A percentile compares a stretch with the other conserved stretches of the same genome.
phyloP scores from a whole-genome alignment of 2,329 filamentous ascomycete genomes.

The Dichotomopilus funicola region DNA sequence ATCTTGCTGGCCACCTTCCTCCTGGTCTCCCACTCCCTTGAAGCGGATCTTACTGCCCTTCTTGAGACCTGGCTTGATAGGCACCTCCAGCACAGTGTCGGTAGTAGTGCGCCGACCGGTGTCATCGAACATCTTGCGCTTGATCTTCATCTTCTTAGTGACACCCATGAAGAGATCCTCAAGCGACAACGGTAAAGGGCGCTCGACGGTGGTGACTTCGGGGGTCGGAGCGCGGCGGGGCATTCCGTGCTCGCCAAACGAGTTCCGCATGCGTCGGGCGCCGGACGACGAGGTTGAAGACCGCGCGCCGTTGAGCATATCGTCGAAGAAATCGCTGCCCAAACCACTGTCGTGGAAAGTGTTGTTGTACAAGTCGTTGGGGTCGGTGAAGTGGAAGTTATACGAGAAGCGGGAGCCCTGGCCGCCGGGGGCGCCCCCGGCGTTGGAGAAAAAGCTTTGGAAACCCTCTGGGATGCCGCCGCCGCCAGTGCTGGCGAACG shows the following conservation, averaged over 20 bases:
- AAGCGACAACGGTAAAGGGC: slow-evolving; percentile 69
- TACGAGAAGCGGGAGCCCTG: slow-evolving; percentile 37
- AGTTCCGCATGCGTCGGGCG: slow-evolving; percentile 32
- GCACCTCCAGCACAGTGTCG: slow-evolving; percentile 87
- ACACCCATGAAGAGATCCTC: slow-evolving; percentile 85
- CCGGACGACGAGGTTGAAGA: slow-evolving; percentile 33
- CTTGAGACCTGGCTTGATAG: slow-evolving; percentile 92
- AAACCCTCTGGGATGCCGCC: slow-evolving; percentile 35
- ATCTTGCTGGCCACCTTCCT: slow-evolving; percentile 92
- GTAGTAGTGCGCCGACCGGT: slow-evolving; percentile 78
- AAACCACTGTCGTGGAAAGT: slow-evolving; percentile 36
- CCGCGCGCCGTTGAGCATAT: slow-evolving; percentile 39
- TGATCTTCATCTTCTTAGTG: slow-evolving; percentile 97
- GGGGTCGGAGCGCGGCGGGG: slow-evolving; percentile 54
- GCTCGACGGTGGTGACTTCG: slow-evolving; percentile 87
- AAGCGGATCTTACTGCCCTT: slow-evolving; percentile 99
- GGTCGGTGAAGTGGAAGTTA: slow-evolving; percentile 74
- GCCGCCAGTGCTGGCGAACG: slow-evolving; percentile 52
- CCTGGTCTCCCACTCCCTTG: slow-evolving; percentile 93
- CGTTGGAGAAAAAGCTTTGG: slow-evolving; percentile 18
- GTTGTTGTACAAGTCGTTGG: slow-evolving; percentile 75
- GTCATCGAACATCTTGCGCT: slow-evolving; percentile 88
- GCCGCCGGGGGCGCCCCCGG: slow-evolving; percentile 34
- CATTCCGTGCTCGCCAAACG: slow-evolving; percentile 31
- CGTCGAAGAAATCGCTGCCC: slow-evolving; percentile 45